phyloP scores from a whole-genome alignment of 768 basidiomycete genomes.

The Termitomyces sp. region DNA sequence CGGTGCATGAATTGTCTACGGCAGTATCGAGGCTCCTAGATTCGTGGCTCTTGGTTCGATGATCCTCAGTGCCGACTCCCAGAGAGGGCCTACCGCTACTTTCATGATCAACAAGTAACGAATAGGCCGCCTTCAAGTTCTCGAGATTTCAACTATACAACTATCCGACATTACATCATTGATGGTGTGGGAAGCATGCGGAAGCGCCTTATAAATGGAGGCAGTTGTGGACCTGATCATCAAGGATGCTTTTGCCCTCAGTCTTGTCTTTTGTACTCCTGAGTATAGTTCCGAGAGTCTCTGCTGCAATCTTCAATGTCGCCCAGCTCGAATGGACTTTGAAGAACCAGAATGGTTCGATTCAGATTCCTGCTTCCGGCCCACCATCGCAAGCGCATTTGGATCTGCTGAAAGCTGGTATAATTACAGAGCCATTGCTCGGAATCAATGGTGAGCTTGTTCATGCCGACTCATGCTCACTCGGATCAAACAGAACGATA shows the following conservation, averaged over 20 bases:
- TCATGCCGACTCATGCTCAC: neutral
- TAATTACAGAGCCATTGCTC: slow-evolving; percentile 53
- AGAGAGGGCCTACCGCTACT: no score
- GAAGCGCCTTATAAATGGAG: neutral
- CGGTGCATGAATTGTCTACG: neutral
- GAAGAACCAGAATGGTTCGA: slow-evolving; percentile 51
- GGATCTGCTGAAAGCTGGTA: slow-evolving; percentile 49
- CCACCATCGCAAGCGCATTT: slow-evolving; percentile 57
- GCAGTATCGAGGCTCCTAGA: neutral
- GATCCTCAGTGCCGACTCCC: no score
- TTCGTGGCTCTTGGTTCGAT: neutral
- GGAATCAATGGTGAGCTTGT: slow-evolving; percentile 47
- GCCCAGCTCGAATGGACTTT: slow-evolving; percentile 51
- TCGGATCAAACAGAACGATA: slow-evolving; percentile 16
- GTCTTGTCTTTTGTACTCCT: slow-evolving; percentile 1
- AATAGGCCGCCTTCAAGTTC: neutral
- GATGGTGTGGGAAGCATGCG: neutral
- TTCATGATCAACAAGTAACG: neutral
- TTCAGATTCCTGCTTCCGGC: slow-evolving; percentile 49
- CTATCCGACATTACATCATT: slow-evolving; percentile 6
- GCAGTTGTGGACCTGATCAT: neutral
- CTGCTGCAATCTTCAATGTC: slow-evolving; percentile 38
- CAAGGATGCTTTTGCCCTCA: slow-evolving; percentile 8
- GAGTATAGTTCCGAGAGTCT: neutral
- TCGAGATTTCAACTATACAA: neutral